Base-by-base conservation (phyloP, 768 basidiomycete species). In the Lentinus brumalis region DNA sequence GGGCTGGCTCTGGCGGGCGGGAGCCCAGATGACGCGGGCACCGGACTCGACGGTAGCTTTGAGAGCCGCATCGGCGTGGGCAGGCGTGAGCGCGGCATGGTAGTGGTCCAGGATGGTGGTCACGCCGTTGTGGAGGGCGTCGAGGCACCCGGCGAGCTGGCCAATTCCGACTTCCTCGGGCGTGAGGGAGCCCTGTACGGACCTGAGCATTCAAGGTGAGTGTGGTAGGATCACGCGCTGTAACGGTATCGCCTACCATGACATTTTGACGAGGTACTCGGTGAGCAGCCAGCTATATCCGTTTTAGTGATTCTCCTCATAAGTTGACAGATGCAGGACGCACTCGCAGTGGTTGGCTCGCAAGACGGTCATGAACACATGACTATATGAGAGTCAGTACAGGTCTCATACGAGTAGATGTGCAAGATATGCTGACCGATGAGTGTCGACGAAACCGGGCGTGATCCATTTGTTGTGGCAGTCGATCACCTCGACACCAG, bases 51-150 rank as follows among this genome's bases (percentile, higher is more conserved):
- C 40, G 9, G 70, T 68, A 7, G 73, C 73, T 4, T 53, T 60
- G 11, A 71, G 66, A 12, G 57, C 66, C 0, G 67, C 66, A 15
- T 70, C 66, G 18, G 66, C 66, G 62, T 70, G 69, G 46, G 60
- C 70, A 18, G 65, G 67, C 4, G 67, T 62, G 56, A 65, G 51
- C 4, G 68, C 62, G 14, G 65, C 69, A 50, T 73, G 73, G 62
- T 69, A 71, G 62, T 74, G 73, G 63, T 74, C 73, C 29, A 74
- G 62, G 40, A 73, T 49, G 39, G 72, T 73, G 16, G 73, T 73
- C n/a, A 72, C 69, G 31, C 73, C 73, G 31, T 66, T 62, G 58
- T 71, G 66, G 35, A 74, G 59, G 4, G 72, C 71, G 35, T 74
- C 71, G 50, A 71, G 69, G 47, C 68, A 70, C 5, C 71, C 73